Conservation (phyloP, 1,139 yeast species). For the Scheffersomyces titani region DNA sequence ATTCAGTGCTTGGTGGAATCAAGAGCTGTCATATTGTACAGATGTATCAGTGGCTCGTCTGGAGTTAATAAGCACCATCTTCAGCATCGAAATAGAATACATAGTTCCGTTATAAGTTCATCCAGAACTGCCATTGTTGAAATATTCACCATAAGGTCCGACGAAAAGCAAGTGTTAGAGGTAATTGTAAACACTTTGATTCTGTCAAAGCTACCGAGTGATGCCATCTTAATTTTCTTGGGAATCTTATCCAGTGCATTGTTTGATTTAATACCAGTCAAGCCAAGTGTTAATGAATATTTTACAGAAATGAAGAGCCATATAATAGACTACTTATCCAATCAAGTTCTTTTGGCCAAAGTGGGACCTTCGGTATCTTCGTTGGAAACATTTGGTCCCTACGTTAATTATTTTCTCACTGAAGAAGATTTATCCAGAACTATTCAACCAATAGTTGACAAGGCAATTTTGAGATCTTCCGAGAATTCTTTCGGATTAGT, state of each 20-base stretch:
- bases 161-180: constrained; percentile 2
- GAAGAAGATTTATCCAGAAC: constrained; percentile 40
- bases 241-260: constrained; percentile 44
- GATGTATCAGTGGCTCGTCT: constrained; percentile 14
- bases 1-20: constrained; percentile 16
- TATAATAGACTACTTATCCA: constrained; percentile 25
- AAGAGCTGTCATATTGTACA: constrained; percentile 25
- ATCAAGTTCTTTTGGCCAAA: constrained; percentile 49
- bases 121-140: constrained; percentile 30
- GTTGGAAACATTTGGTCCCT: constrained; percentile 33
- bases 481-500: constrained; percentile 63
- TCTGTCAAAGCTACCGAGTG: constrained; percentile 6
- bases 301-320: constrained; percentile 14
- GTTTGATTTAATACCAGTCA: constrained; percentile 38
- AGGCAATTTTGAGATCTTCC: constrained; percentile 78
- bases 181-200: constrained; percentile 5
- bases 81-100: constrained; percentile 51
- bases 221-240: constrained; percentile 21
- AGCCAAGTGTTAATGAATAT: constrained; percentile 37
- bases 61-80: constrained; percentile 9
- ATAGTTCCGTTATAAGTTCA: constrained; percentile 42
- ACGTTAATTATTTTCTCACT: constrained; percentile 43
- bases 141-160: constrained; percentile 11
- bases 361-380: constrained; percentile 29
- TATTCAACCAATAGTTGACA: constrained; percentile 68